A percentile compares a stretch with the other conserved stretches of the same genome.
Evolutionary conservation across 1,284 basidiomycete species (phyloP).

Genomic region (Sutorius eximius): DNA sequence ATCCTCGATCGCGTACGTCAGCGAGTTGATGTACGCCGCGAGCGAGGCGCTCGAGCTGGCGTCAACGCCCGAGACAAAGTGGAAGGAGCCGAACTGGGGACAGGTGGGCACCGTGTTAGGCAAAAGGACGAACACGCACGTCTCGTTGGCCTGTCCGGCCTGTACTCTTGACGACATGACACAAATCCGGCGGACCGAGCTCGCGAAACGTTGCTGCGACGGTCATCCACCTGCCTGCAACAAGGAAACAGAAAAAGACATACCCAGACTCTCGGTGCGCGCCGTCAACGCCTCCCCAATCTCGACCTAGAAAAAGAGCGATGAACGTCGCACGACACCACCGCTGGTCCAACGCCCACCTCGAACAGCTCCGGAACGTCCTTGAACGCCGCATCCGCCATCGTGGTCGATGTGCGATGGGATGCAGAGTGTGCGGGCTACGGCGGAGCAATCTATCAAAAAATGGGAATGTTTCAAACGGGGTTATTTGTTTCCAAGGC

Average conservation of each 20-base stretch:
- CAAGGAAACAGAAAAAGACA: constrained; percentile 26
- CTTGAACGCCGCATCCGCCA: constrained; percentile 62
- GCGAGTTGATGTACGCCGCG: constrained; percentile 96
- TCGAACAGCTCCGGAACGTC: constrained; percentile 65
- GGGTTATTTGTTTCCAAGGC: constrained; percentile 22
- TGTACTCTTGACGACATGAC: constrained; percentile 92
- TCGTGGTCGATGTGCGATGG: constrained; percentile 15
- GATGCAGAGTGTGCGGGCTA: not conserved
- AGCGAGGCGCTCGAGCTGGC: constrained; percentile 96
- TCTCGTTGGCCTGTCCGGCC: constrained; percentile 84
- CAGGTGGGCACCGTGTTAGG: too few species aligned
- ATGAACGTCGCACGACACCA: not conserved
- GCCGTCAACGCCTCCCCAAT: constrained; percentile 88
- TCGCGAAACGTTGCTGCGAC: constrained; percentile 88
- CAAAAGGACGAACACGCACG: constrained; percentile 49
- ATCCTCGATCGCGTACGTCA: constrained; percentile 94
- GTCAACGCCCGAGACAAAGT: constrained; percentile 91
- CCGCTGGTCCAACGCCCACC: constrained; percentile 30
- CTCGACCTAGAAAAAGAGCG: constrained; percentile 61
- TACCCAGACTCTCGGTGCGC: constrained; percentile 90
- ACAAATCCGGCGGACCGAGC: constrained; percentile 95
- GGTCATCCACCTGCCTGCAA: too few species aligned
- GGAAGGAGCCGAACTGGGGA: constrained; percentile 83
- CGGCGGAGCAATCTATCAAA: not conserved
- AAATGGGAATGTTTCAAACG: not conserved